A percentile compares a stretch with the other conserved stretches of the same genome.
Evolutionary conservation across 139 green algal genomes (phyloP).

Genomic region (Chlorella sp.): DNA sequence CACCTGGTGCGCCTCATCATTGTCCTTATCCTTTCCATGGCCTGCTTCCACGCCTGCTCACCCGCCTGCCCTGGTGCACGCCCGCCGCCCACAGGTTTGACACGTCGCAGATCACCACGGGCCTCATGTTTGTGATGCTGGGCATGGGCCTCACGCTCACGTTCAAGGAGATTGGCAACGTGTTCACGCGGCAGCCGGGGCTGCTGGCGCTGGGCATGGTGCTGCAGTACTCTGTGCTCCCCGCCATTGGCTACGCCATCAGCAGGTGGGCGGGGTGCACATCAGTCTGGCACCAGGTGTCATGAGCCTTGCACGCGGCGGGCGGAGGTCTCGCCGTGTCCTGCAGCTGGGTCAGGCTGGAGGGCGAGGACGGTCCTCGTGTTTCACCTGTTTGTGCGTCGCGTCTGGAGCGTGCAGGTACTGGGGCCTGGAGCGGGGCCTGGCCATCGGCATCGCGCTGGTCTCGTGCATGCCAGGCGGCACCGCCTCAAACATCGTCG

Average conservation of each 20-base stretch:
- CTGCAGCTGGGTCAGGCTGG: neutral
- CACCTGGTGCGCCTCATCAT: slow-evolving; percentile 1
- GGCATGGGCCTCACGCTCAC: slow-evolving; percentile 52
- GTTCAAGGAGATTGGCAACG: slow-evolving; percentile 45
- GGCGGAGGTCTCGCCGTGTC: neutral
- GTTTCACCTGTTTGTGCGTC: neutral
- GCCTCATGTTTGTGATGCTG: slow-evolving; percentile 13
- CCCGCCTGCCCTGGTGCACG: no score
- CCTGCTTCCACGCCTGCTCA: neutral
- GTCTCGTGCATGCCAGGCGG: slow-evolving; percentile 59
- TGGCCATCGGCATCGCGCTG: slow-evolving; percentile 51
- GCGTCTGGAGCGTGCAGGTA: slow-evolving; percentile 8
- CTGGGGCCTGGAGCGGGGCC: slow-evolving; percentile 28
- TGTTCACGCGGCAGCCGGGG: slow-evolving; percentile 48
- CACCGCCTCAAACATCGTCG: slow-evolving; percentile 54
- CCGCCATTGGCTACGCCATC: slow-evolving; percentile 47
- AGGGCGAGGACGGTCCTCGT: neutral
- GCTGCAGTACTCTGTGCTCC: slow-evolving; percentile 46
- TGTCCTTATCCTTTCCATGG: neutral
- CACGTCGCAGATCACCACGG: slow-evolving; percentile 3
- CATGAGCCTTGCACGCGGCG: no score
- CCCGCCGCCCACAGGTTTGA: neutral
- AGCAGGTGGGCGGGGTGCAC: slow-evolving; percentile 21
- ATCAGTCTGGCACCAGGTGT: no score
- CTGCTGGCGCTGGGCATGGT: slow-evolving; percentile 54